These are phyloP conservation scores for Umbelopsis sp. DNA, from an alignment of 371 early-diverging fungal species.

Conservation along the genomic window DNA sequence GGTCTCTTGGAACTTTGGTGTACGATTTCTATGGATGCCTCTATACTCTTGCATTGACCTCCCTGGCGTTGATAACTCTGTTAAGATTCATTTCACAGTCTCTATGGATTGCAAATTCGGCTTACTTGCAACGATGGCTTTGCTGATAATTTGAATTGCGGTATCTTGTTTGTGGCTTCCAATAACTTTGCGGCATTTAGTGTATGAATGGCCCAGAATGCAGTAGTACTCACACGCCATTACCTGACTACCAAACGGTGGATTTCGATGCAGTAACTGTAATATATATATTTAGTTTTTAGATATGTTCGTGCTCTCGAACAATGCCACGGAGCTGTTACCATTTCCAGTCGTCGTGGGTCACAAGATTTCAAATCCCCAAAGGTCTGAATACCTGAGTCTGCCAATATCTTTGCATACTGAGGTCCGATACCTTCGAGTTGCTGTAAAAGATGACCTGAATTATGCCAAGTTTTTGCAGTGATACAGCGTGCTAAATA, in stretches of 20 bases:
- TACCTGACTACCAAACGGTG: conserved; percentile 57
- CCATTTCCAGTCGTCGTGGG: conserved; percentile 47
- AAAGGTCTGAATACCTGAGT: conserved; percentile 40
- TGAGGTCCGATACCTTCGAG: conserved; percentile 46
- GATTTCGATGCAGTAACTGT: conserved; percentile 50
- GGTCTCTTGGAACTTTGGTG: neutral
- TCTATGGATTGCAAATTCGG: neutral
- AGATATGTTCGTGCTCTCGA: too few species aligned
- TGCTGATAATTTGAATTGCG: conserved; percentile 22
- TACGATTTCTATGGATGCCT: neutral
- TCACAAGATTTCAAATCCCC: conserved; percentile 40
- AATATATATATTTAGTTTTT: neutral
- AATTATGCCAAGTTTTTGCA: conserved; percentile 46
- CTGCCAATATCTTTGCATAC: conserved; percentile 31
- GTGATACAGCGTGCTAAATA: conserved; percentile 44
- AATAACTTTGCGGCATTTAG: conserved; percentile 19
- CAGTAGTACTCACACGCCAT: neutral
- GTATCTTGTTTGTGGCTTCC: conserved; percentile 25
- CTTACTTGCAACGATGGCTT: conserved; percentile 1
- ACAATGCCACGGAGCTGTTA: neutral
- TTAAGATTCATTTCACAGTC: too few species aligned
- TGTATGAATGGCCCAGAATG: conserved; percentile 22
- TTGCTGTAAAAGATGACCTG: conserved; percentile 42
- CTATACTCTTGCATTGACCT: neutral
- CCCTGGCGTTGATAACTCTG: too few species aligned